Base-by-base conservation (phyloP, 1,284 basidiomycete species). In the Coniferiporia weirii region DNA sequence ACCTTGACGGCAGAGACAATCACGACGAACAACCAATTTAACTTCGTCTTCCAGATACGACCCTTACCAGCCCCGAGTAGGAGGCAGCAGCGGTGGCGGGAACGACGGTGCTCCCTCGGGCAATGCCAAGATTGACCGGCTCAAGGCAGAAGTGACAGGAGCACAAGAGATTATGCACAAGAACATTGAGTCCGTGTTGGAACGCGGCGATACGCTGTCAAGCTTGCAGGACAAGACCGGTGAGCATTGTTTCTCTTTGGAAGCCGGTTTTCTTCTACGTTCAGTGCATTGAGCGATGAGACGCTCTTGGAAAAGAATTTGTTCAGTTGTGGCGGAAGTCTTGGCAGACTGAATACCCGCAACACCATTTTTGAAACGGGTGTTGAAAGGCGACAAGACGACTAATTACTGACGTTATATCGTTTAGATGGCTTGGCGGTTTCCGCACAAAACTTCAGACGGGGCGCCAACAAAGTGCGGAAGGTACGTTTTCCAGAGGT, bases 371-470 rank as follows among this genome's bases (percentile, higher is more conserved):
- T 10, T 40, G 38, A 40, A 3, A 12, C 15, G 15, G 38, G 38
- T 40, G 12, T 40, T 15, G 38, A 27, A 27, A 27, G 27, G 5
- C 8, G 38, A 3, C 38, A 12, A 40, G 38, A 40, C 9, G 38
- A 8, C 46, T 56, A 19, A 56, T 32, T 46, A 9, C 44, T 20
- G 19, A 10, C 35, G 32, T 51, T 51, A 38, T 46, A 22, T 20
- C 38, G 38, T 38, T 2, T 47, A 35, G 96, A 99, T 75, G 98
- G 91, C 71, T 84, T 99, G 60, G 95, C 96, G 34, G 93, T 98
- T 43, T 98, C 95, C n/a, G 97, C 96, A 10, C 97, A 99, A 78
- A 95, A 95, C 34, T 99, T 99, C 86, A 87, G 95, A 64, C 84
- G 93, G 66, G 95, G 96, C 64, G 97, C 97, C 56, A 98, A 97